Evolutionary conservation across 441 rosid genomes (phyloP).

Genomic region (Pelargonium fulgidum): DNA sequence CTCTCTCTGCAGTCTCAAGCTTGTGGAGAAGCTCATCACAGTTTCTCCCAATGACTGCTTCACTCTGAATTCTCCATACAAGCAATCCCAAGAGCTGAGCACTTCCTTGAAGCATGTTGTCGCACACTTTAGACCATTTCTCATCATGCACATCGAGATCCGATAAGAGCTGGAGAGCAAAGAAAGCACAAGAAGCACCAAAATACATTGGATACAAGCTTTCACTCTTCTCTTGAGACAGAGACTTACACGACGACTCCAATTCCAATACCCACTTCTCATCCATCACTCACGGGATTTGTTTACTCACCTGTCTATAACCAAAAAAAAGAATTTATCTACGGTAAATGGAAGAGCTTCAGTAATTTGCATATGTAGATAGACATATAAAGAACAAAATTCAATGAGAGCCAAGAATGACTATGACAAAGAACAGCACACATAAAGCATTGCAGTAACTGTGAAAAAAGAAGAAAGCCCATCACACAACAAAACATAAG

Average conservation of each 20-base stretch:
- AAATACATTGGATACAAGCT: constrained; percentile 47
- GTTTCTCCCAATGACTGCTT: constrained; percentile 23
- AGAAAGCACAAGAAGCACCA: constrained; percentile 59
- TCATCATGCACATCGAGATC: constrained; percentile 35
- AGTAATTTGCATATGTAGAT: no score
- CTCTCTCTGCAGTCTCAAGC: constrained; percentile 26
- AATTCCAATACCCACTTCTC: no score
- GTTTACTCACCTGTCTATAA: constrained; percentile 26
- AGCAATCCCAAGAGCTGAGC: constrained; percentile 64
- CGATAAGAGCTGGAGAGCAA: constrained; percentile 39
- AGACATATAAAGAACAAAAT: no score
- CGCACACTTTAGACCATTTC: constrained; percentile 44
- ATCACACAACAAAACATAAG: no score
- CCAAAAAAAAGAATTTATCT: neutral
- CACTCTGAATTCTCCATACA: constrained; percentile 56
- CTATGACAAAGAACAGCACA: no score
- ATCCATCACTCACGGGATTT: constrained; percentile 34
- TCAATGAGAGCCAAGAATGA: no score
- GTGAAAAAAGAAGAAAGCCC: no score
- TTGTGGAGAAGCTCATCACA: constrained; percentile 16
- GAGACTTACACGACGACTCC: no score
- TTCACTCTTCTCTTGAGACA: constrained; percentile 23
- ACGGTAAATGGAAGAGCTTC: no score
- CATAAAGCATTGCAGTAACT: no score
- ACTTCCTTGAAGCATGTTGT: constrained; percentile 54